phyloP scores from a whole-genome alignment of 2,329 filamentous ascomycete species.

The Aspergillus fumigatus region DNA sequence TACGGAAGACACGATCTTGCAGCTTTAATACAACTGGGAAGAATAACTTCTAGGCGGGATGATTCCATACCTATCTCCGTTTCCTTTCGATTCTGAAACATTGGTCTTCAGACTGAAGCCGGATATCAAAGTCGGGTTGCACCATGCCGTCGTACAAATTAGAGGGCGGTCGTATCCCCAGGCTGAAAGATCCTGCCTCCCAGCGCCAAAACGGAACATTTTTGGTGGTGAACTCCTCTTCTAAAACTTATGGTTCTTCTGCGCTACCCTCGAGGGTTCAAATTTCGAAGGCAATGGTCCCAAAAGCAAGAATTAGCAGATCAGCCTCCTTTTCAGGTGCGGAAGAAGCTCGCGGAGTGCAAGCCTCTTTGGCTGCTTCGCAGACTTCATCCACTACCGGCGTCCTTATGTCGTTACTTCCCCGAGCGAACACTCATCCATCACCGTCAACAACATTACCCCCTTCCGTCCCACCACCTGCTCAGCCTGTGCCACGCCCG shows the following conservation, averaged over 20 bases:
- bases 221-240: slow-evolving; percentile 17
- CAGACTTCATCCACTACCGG: slow-evolving; percentile 19
- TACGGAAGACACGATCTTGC: slow-evolving; percentile 1
- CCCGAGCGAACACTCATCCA: slow-evolving; percentile 24
- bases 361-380: slow-evolving; percentile 16
- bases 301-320: slow-evolving; percentile 18
- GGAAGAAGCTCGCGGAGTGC: slow-evolving; percentile 18
- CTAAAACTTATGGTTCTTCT: slow-evolving; percentile 14
- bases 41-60: slow-evolving; percentile 20
- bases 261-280: slow-evolving; percentile 23
- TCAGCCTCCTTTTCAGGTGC: slow-evolving; percentile 27
- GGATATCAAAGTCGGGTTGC: slow-evolving; percentile 22
- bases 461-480: slow-evolving; percentile 1
- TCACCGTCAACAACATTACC: slow-evolving; percentile 9
- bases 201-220: slow-evolving; percentile 22
- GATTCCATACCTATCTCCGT: slow-evolving; percentile 24
- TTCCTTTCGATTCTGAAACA: slow-evolving; percentile 20
- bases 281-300: slow-evolving; percentile 21
- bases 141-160: slow-evolving; percentile 36
- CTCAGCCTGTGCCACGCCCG: slow-evolving; percentile 3
- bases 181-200: slow-evolving; percentile 21
- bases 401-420: slow-evolving; percentile 25
- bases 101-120: slow-evolving; percentile 25
- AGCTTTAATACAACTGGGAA: background rate
- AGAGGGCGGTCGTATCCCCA: slow-evolving; percentile 28